These are phyloP conservation scores for Amphicarpaea edgeworthii DNA, from an alignment of 306 rosid genomes.

Conservation along the genomic window DNA sequence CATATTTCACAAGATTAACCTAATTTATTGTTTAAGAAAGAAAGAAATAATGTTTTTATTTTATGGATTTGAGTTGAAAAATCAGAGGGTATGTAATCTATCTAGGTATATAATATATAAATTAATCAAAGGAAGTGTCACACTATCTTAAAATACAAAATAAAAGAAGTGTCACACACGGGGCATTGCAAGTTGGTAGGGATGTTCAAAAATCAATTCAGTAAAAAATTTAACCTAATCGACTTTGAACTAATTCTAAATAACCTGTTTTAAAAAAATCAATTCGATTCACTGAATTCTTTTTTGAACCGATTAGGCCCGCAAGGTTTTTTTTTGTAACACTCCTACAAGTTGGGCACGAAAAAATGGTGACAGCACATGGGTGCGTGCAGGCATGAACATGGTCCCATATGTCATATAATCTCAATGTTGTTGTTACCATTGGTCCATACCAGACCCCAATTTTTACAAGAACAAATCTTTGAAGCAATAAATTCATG, in stretches of 20 bases:
- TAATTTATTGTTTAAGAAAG: conserved; percentile 27
- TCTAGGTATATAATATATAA: neutral
- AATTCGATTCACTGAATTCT: too few species aligned
- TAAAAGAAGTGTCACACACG: conserved; percentile 33
- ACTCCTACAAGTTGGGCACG: conserved; percentile 41
- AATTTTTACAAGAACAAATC: conserved; percentile 9
- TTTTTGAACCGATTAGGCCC: too few species aligned
- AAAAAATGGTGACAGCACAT: conserved; percentile 49
- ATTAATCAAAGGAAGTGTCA: conserved; percentile 31
- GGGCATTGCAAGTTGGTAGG: conserved; percentile 31
- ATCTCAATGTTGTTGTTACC: conserved; percentile 26
- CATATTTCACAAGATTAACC: neutral
- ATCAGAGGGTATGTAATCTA: neutral
- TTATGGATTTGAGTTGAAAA: conserved; percentile 43
- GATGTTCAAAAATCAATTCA: too few species aligned
- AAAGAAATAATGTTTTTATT: conserved; percentile 32
- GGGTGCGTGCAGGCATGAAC: conserved; percentile 46
- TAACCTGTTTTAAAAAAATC: too few species aligned
- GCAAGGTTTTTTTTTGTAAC: too few species aligned
- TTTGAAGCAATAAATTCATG: conserved; percentile 45
- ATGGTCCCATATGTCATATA: conserved; percentile 26
- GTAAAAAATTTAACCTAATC: too few species aligned
- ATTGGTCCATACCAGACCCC: conserved; percentile 45
- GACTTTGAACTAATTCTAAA: too few species aligned
- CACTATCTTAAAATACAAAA: too few species aligned